Evolutionary conservation across 1,139 yeast species (phyloP).

Genomic region (Candida glucosophila): DNA sequence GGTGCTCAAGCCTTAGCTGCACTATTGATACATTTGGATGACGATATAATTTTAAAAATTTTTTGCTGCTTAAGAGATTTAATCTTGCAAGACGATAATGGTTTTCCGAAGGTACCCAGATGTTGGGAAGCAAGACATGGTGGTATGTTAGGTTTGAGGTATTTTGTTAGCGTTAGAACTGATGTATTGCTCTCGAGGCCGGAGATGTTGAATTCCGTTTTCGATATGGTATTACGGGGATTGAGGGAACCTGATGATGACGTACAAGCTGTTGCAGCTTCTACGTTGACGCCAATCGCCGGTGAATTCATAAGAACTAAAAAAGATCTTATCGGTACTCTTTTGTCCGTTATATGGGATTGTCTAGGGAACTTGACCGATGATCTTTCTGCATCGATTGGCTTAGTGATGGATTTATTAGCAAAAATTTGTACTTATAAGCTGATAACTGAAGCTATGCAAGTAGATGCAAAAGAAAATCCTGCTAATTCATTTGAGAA

Average conservation of each 20-base stretch:
- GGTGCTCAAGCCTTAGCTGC: constrained; percentile 95
- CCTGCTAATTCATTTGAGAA: constrained; percentile 51
- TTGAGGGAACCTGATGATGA: constrained; percentile 79
- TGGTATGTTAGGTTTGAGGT: constrained; percentile 89
- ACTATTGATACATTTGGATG: constrained; percentile 57
- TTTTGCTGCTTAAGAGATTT: constrained; percentile 61
- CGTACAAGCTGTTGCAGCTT: constrained; percentile 95
- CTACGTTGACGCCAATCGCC: constrained; percentile 86
- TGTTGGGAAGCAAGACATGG: constrained; percentile 99
- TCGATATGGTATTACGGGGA: constrained; percentile 83
- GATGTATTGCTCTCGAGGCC: constrained; percentile 58
- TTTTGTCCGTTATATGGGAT: constrained; percentile 79
- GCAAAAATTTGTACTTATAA: constrained; percentile 82
- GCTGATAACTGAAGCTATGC: constrained; percentile 66
- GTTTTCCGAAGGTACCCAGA: constrained; percentile 24
- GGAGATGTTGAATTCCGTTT: constrained; percentile 60
- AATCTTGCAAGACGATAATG: constrained; percentile 56
- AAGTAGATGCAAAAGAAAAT: constrained; percentile 48
- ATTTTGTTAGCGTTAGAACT: constrained; percentile 84
- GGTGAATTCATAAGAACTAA: constrained; percentile 68
- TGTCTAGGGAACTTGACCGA: constrained; percentile 79
- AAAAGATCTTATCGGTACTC: constrained; percentile 49
- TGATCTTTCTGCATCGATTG: constrained; percentile 89
- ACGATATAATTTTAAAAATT: constrained; percentile 46
- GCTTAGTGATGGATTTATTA: constrained; percentile 89